Conservation (phyloP, 805 yeast species). For the Wickerhamiella hasegawae region DNA sequence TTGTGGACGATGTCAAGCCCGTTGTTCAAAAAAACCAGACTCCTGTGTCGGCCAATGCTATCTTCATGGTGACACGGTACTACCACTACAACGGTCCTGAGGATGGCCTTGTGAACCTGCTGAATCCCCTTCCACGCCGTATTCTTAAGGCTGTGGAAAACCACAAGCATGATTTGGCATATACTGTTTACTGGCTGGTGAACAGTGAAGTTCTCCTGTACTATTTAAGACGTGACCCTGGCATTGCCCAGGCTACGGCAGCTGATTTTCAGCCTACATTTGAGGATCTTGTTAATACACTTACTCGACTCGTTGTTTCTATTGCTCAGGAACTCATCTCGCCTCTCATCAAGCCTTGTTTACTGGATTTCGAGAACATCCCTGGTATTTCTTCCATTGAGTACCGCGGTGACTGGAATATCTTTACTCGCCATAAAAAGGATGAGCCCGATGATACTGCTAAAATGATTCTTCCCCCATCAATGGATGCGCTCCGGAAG, state of each 20-base stretch:
- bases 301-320: constrained; percentile 5
- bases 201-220: constrained; percentile 62
- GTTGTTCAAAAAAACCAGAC: constrained; percentile 22
- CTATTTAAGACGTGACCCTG: constrained; percentile 52
- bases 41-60: constrained; percentile 28
- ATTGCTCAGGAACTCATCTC: constrained; percentile 7
- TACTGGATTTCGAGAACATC: constrained; percentile 57
- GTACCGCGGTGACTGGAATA: constrained; percentile 59
- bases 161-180: constrained; percentile 25
- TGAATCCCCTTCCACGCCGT: constrained; percentile 21
- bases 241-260: constrained; percentile 21
- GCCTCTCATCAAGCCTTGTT: constrained; percentile 13
- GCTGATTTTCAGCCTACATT: constrained; percentile 8
- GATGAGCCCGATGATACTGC: constrained; percentile 52
- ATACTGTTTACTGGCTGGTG: constrained; percentile 71
- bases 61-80: constrained; percentile 26
- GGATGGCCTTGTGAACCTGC: constrained; percentile 19
- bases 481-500: constrained; percentile 51
- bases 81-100: constrained; percentile 23
- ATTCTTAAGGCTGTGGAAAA: constrained; percentile 20
- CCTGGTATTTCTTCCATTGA: constrained; percentile 65
- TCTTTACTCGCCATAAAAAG: constrained; percentile 36
- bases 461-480: constrained; percentile 70
- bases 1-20: constrained; percentile 23
- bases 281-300: constrained; percentile 5